Evolutionary conservation across 2,329 filamentous ascomycete genomes (phyloP), one percentile per base, ranked within the genome.

Genomic region (Atkinsonella hypoxylon): DNA sequence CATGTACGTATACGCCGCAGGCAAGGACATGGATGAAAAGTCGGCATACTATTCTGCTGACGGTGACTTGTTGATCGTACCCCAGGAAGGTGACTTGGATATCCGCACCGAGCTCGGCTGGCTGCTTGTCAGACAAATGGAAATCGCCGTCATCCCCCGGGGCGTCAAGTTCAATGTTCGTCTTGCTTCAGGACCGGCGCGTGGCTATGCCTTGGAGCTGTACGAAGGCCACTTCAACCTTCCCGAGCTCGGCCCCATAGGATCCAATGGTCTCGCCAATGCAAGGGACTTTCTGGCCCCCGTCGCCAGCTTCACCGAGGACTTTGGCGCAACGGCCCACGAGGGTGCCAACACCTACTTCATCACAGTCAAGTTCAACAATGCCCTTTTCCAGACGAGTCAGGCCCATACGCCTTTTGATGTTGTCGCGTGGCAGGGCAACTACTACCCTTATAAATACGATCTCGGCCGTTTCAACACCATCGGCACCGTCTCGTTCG

Each of bases 41-140:
- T 74, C 83, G 47, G 87, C 87, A 0, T 94, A 90, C 64, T 94
- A 91, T 73, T 90, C 85, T 3, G 84, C 88, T 0, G 87, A 91
- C 61, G 87, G 87, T 12, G 87, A 91, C 63, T 78, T 88, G 58
- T 67, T 90, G 51, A 82, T 91, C 54, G 84, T 91, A 13, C 75
- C 84, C 1, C 87, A 91, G 62, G 78, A 86, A 55, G 87, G 87
- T 2, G 74, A 76, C 13, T 69, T 91, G 39, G 85, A 90, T 60
- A 84, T 91, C 54, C 79, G 83, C 59, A 91, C 87, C 1, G 87
- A 91, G 65, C 72, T 90, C 45, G 87, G 87, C 44, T 78, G 76
- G 61, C 70, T 91, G 6, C 76, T 87, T 42, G 81, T 90, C n/a
- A 77, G 86, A 49, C 85, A 85, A 1, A 83, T 85, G 64, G 87